Evolutionary conservation across 1,284 basidiomycete genomes (phyloP).

Genomic region (Tilletia setariae): DNA sequence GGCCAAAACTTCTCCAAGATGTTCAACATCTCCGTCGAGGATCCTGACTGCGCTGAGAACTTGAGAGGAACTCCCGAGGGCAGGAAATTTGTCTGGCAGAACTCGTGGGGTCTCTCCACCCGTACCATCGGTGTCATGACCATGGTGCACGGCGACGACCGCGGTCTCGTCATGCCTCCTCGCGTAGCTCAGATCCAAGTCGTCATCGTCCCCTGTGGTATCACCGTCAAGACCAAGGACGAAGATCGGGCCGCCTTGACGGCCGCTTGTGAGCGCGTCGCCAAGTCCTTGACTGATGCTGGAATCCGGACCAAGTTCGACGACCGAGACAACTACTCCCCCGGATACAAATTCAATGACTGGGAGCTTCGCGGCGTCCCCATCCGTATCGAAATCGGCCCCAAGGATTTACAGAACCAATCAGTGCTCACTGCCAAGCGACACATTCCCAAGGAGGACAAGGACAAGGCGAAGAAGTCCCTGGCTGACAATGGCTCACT

Average conservation of each 20-base stretch:
- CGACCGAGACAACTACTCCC: conserved; percentile 89
- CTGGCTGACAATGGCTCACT: conserved; percentile 30
- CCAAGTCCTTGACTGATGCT: conserved; percentile 59
- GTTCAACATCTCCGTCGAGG: conserved; percentile 97
- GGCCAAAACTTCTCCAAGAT: conserved; percentile 99
- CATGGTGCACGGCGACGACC: conserved; percentile 98
- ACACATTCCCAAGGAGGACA: conserved; percentile 65
- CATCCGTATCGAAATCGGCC: conserved; percentile 92
- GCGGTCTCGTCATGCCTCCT: conserved; percentile 91
- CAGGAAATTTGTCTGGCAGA: conserved; percentile 90
- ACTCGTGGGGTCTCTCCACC: conserved; percentile 98
- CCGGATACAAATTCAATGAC: conserved; percentile 98
- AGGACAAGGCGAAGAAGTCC: conserved; percentile 2
- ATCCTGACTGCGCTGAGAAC: conserved; percentile 57
- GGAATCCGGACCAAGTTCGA: conserved; percentile 86
- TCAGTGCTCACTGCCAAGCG: conserved; percentile 82
- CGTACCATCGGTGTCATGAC: conserved; percentile 97
- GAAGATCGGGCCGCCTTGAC: conserved; percentile 68
- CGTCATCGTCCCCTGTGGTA: conserved; percentile 86
- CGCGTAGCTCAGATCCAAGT: conserved; percentile 89
- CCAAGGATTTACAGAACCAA: conserved; percentile 80
- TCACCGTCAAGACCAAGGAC: conserved; percentile 61
- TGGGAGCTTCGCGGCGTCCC: conserved; percentile 92
- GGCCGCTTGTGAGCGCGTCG: conserved; percentile 65
- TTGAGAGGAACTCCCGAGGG: conserved; percentile 47